phyloP scores from a whole-genome alignment of 148 eudicot genomes.

The Tetragonia tetragonoides region DNA sequence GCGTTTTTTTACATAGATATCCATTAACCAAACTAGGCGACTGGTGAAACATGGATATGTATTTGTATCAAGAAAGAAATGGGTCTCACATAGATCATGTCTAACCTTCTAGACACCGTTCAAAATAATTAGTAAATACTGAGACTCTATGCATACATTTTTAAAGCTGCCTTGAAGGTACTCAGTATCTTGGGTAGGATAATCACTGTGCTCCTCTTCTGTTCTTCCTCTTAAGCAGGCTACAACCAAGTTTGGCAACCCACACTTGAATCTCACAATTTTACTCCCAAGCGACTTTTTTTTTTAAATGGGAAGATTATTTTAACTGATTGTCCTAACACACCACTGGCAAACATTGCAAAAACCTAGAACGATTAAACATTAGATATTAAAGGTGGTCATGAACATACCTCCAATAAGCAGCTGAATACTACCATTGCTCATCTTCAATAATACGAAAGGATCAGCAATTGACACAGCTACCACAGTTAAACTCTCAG shows the following conservation, averaged over 20 bases:
- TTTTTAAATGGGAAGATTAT: too few relatives aligned
- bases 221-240: too few relatives aligned
- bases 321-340: too few relatives aligned
- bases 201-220: too few relatives aligned
- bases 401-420: conserved; percentile 85
- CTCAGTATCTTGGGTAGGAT: too few relatives aligned
- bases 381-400: background rate
- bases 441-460: conserved; percentile 82
- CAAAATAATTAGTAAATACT: background rate
- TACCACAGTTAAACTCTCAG: conserved; percentile 59
- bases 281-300: too few relatives aligned
- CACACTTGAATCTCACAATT: too few relatives aligned
- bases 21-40: background rate
- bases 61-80: background rate
- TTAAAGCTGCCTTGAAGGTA: background rate
- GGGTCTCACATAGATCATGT: background rate
- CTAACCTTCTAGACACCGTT: background rate
- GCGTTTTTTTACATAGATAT: too few relatives aligned
- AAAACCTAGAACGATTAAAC: background rate
- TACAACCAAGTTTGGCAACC: too few relatives aligned
- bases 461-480: conserved; percentile 96
- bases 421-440: conserved; percentile 83
- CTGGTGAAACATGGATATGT: background rate
- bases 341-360: too few relatives aligned
- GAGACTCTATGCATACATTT: background rate